Percentiles rank a stretch among this genome's conserved stretches.
phyloP scores from a whole-genome alignment of 305 asterid genomes.

The Solanum hybrid region DNA sequence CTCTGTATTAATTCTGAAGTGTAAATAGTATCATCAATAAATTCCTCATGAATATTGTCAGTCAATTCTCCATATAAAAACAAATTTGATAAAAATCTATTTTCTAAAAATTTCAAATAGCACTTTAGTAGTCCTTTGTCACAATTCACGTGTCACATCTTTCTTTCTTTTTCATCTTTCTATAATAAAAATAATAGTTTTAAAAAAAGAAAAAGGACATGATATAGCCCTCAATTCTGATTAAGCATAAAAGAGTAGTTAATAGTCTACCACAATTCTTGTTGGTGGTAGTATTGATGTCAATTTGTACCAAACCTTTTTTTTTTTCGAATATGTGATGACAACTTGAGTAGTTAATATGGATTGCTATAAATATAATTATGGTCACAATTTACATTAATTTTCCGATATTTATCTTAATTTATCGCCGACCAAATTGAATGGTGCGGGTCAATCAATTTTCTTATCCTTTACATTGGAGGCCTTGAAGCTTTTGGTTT shows the following conservation, averaged over 20 bases:
- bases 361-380: not conserved
- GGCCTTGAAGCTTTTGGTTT: not conserved
- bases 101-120: not conserved
- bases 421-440: not conserved
- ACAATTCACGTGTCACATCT: not conserved
- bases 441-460: not conserved
- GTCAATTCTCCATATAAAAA: not conserved
- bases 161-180: not conserved
- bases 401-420: not conserved
- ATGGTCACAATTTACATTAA: not conserved
- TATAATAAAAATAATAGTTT: too few species aligned
- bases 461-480: not conserved
- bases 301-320: not conserved
- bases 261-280: rapidly evolving
- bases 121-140: not conserved
- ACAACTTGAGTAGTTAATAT: not conserved
- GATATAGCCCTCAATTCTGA: too few species aligned
- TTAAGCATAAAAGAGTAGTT: too few species aligned
- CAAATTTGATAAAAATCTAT: not conserved
- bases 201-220: too few species aligned
- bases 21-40: not conserved
- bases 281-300: not conserved
- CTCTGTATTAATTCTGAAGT: not conserved
- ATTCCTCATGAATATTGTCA: not conserved
- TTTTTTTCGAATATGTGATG: not conserved